Conservation (phyloP, 164 flowering plant species). For the Amborella trichopoda region DNA sequence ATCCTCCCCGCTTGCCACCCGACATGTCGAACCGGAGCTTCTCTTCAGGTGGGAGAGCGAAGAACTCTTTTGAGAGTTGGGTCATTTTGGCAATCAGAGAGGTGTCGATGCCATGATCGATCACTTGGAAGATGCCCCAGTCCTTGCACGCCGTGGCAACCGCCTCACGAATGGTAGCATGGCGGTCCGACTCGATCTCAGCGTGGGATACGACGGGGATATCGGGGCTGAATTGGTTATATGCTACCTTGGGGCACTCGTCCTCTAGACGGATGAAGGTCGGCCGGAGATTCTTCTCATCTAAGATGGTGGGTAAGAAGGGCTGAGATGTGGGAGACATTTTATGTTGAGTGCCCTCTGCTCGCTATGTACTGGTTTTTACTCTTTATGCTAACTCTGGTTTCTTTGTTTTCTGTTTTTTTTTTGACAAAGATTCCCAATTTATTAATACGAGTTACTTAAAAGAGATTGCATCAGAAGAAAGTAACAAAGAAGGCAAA, state of each 20-base stretch:
- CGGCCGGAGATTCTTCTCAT: conserved; percentile 33
- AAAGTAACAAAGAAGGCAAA: too few species aligned
- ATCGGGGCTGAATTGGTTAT: conserved; percentile 55
- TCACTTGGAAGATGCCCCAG: conserved; percentile 84
- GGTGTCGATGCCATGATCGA: conserved; percentile 66
- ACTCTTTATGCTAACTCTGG: too few species aligned
- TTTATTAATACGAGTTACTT: too few species aligned
- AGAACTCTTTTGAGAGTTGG: conserved; percentile 46
- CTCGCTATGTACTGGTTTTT: too few species aligned
- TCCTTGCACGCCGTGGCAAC: conserved; percentile 74
- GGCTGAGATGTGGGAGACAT: too few species aligned
- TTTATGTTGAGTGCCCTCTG: too few species aligned
- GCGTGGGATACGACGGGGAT: conserved; percentile 66
- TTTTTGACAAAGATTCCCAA: too few species aligned
- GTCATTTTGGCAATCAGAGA: conserved; percentile 49
- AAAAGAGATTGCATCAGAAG: too few species aligned
- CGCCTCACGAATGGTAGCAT: conserved; percentile 38
- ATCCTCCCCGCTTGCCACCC: conserved; percentile 79
- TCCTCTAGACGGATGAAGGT: conserved; percentile 72
- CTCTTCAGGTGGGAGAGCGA: conserved; percentile 62
- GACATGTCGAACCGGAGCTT: conserved; percentile 77
- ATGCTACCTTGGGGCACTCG: conserved; percentile 72
- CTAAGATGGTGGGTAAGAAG: conserved; percentile 6
- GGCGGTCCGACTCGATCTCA: conserved; percentile 46
- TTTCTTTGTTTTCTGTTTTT: too few species aligned